Conservation (phyloP, 495 filamentous ascomycete genomes). For the Penicillium longicatenatum region DNA sequence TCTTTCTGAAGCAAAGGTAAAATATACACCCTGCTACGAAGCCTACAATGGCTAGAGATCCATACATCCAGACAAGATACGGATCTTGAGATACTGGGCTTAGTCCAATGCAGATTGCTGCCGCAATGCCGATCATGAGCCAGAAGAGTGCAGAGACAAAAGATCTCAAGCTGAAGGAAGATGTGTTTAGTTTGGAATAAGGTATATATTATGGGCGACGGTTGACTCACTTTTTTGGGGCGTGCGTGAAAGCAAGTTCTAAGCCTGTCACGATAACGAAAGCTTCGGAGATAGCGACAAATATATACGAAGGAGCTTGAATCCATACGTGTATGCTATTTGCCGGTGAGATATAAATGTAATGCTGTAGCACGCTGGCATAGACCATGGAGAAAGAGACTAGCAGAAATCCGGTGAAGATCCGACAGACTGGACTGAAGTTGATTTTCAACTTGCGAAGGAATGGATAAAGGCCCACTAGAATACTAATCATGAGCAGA, state of each 20-base stretch:
- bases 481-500: too few species aligned
- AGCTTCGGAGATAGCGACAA: constrained; percentile 60
- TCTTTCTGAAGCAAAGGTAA: too few species aligned
- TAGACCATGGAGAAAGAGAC: constrained; percentile 54
- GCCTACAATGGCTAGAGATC: too few species aligned
- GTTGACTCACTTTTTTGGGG: too few species aligned
- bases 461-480: not conserved
- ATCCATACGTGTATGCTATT: constrained; percentile 50
- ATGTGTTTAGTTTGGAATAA: too few species aligned
- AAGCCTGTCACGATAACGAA: constrained; percentile 45
- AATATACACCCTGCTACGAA: too few species aligned
- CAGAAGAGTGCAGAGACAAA: too few species aligned
- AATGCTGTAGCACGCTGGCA: constrained; percentile 45
- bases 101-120: constrained; percentile 31
- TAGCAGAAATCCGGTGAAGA: constrained; percentile 20
- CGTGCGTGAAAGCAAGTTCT: too few species aligned
- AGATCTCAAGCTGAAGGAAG: too few species aligned
- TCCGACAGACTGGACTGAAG: constrained; percentile 58
- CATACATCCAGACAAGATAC: constrained; percentile 26
- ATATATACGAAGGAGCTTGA: constrained; percentile 56
- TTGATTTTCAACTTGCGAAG: not conserved
- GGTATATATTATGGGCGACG: too few species aligned
- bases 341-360: too few species aligned
- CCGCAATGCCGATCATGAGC: constrained; percentile 11
- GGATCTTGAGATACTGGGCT: constrained; percentile 34